phyloP scores from a whole-genome alignment of 495 filamentous ascomycete genomes.

The Parmelia sp. region DNA sequence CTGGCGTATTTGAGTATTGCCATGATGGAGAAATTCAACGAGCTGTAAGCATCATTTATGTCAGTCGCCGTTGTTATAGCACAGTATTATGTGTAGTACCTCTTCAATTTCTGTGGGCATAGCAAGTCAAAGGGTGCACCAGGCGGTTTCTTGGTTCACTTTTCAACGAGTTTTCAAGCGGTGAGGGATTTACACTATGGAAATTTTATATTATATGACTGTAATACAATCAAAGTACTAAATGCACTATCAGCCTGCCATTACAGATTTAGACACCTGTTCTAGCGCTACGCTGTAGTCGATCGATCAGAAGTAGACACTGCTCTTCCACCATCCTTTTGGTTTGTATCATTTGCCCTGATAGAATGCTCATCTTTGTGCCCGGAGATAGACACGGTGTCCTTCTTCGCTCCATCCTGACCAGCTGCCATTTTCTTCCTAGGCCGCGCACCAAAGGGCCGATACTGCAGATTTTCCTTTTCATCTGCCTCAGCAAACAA shows the following conservation, averaged over 20 bases:
- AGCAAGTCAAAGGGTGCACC: background rate
- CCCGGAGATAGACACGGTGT: background rate
- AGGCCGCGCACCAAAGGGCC: conserved; percentile 26
- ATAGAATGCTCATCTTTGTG: background rate
- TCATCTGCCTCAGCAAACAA: conserved; percentile 28
- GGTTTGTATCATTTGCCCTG: background rate
- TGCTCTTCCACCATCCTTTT: background rate
- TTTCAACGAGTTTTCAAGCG: no score
- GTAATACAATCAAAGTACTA: background rate
- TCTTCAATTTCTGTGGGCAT: conserved; percentile 86
- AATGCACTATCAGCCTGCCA: background rate
- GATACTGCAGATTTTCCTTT: conserved; percentile 22
- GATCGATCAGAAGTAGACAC: no score
- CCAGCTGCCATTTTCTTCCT: background rate
- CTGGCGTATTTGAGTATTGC: conserved; percentile 76
- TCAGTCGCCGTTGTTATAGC: conserved; percentile 9
- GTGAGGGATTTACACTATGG: no score
- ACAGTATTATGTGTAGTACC: conserved; percentile 36
- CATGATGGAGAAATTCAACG: conserved; percentile 85
- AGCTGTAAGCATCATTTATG: conserved; percentile 46
- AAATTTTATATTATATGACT: background rate
- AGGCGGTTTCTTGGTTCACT: no score
- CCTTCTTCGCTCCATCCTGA: background rate
- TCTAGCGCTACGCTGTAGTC: background rate
- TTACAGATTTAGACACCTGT: background rate